Evolutionary conservation across 164 flowering plant genomes (phyloP), one percentile per base, ranked within the genome.

Genomic region (Vitis amurensis): DNA sequence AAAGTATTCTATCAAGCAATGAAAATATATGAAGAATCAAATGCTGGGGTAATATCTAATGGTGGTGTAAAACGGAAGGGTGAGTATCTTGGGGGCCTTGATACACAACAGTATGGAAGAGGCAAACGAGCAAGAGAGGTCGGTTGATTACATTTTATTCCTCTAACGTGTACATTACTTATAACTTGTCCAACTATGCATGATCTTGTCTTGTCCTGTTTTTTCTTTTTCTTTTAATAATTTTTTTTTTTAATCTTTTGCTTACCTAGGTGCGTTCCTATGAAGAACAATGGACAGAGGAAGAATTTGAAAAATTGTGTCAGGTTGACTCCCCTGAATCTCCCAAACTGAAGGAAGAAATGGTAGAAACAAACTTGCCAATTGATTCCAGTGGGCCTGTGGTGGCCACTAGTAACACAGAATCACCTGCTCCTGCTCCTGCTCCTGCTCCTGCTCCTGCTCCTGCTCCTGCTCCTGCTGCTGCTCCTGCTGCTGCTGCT

Each of bases 41-140:
- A 77, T 70, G 72, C 72, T 31, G 88, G 51, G 59, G 73, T 62
- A 15, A 37, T 63, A 16, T 73, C 85, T 55, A 68, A 70, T 77
- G 64, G 27, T 60, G 81, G 87, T 12, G 74, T 75, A 49, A 96
- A 88, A 83, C 79, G 91, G 75, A 96, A 90, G 82, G 61, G 81
- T 57, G 91, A 78, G 19, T 56, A 64, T 75, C 77, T 79, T 75
- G 93, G 92, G 29, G 85, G 86, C 13, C 87, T 87, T 74, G 97
- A 96, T 73, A 87, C 91, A 63, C 87, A 86, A 77, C 97, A 89
- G 0, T 96, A 96, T 81, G 99, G 99, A 73, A 83, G 99, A 80
- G 99, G 99, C 8, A 96, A 96, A 79, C 87, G 99, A 71, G 85
- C 97, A 37, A 91, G 99, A 83, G 99, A 96, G 97, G 99, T 95